These are phyloP conservation scores for Leccinum solheimii DNA, from an alignment of 1,284 basidiomycete species.

Conservation along the genomic window DNA sequence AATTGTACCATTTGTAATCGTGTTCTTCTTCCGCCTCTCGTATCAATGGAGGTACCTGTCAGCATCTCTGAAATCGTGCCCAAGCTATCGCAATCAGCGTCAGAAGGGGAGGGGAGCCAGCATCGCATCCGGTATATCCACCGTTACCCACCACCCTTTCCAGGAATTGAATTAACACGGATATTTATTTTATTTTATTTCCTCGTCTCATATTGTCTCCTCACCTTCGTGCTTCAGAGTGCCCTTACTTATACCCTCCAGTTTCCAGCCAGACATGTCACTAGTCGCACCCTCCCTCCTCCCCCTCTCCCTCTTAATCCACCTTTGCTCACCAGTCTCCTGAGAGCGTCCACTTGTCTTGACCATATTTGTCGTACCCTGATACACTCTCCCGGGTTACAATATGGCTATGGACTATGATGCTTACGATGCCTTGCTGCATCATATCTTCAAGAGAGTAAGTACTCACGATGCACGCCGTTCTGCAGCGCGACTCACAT, in stretches of 20 bases:
- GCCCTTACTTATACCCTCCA: constrained; percentile 30
- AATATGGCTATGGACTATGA: constrained; percentile 37
- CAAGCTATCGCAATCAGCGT: constrained; percentile 22
- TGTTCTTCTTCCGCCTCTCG: constrained; percentile 2
- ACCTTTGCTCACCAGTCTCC: neutral
- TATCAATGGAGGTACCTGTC: constrained; percentile 11
- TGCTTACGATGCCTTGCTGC: constrained; percentile 36
- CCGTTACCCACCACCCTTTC: neutral
- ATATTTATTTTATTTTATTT: neutral
- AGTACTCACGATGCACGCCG: neutral
- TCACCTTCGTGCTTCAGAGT: neutral
- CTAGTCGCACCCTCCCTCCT: constrained; percentile 1
- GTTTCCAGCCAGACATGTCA: neutral
- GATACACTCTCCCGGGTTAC: constrained; percentile 1
- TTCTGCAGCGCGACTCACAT: neutral
- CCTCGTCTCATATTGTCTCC: neutral
- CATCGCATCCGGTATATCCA: constrained; percentile 6
- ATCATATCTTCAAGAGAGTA: constrained; percentile 35
- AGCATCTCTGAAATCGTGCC: constrained; percentile 2
- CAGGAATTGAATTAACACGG: constrained; percentile 7
- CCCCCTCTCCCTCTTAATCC: neutral
- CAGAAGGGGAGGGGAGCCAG: constrained; percentile 8
- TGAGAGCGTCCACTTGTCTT: constrained; percentile 13
- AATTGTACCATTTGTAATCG: constrained; percentile 14
- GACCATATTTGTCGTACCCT: constrained; percentile 28